Evolutionary conservation across 306 rosid species (phyloP), one percentile per base, ranked within the genome.

Genomic region (Rosa multiflora): DNA sequence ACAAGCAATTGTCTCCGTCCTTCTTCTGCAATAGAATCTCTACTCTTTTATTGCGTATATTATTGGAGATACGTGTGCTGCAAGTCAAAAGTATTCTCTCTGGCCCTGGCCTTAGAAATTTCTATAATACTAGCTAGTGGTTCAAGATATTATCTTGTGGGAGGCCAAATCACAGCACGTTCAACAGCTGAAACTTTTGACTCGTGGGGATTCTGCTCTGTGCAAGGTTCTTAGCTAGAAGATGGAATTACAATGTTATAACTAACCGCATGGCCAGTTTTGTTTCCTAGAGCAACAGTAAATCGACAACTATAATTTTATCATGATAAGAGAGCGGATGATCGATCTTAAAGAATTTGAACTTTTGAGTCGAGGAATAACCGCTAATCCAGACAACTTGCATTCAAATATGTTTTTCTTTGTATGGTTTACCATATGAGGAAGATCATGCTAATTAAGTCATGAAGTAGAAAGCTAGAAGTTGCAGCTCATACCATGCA

Each of bases 151-250:
- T 74, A 64, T 55, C 4, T 62, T 44, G 52, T 43, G 58, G 47
- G 76, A 62, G 71, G 43, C 48, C 21, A 76, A 47, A 79, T 87
- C 73, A 62, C 77, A 6, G 63, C 51, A 72, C 72, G 76, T 76
- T 80, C 80, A 73, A 76, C 71, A 43, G 81, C 83, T 61, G 58
- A 78, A 83, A 73, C 86, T 82, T 86, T 88, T 82, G 88, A 84
- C 84, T 15, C 10, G 46, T 73, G 32, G 4, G 62, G 79, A 82
- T 76, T 84, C 81, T 79, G 77, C 79, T 61, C 79, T 61, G 40
- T 29, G 32, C 44, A 52, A 20, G 76, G 82, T 44, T 67, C 79
- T 56, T 21, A 74, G 40, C 53, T 40, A 73, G 39, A 64, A 74
- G 14, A 52, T 62, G 67, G 59, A 48, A 73, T 76, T 35, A 35